Percentiles rank a stretch among this genome's conserved stretches.
phyloP scores from a whole-genome alignment of 768 basidiomycete genomes.

The Coprinopsis marcescibilis region DNA sequence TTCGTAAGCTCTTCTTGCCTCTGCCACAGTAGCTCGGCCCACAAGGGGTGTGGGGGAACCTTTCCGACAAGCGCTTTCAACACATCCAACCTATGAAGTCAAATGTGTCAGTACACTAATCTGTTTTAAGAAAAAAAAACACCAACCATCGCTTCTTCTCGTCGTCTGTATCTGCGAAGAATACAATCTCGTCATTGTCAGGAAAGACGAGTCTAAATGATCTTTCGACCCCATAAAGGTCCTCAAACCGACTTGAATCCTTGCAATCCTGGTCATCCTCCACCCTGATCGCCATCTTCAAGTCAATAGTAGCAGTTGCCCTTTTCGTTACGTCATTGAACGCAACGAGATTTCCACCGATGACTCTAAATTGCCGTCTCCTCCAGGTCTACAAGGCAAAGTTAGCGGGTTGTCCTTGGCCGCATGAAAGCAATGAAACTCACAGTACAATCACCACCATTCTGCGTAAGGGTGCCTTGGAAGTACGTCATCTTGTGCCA shows the following conservation, averaged over 20 bases:
- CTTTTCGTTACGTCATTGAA: slow-evolving; percentile 93
- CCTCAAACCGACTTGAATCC: slow-evolving; percentile 42
- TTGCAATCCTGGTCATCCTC: slow-evolving; percentile 69
- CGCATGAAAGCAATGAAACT: slow-evolving; percentile 23
- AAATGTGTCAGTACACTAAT: background rate
- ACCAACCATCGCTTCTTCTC: slow-evolving; percentile 86
- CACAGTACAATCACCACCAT: slow-evolving; percentile 88
- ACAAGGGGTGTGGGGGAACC: slow-evolving; percentile 88
- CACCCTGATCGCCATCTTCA: slow-evolving; percentile 74
- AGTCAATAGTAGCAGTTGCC: slow-evolving; percentile 83
- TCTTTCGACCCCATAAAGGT: slow-evolving; percentile 65
- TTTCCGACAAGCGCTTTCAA: slow-evolving; percentile 79
- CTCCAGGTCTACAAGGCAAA: slow-evolving; percentile 59
- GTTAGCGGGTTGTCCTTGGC: slow-evolving; percentile 10
- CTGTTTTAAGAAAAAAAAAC: slow-evolving; percentile 16
- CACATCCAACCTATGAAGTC: slow-evolving; percentile 69
- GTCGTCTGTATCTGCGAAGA: slow-evolving; percentile 87
- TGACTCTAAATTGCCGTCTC: slow-evolving; percentile 75
- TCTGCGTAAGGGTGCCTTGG: slow-evolving; percentile 89
- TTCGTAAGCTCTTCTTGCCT: slow-evolving; percentile 53
- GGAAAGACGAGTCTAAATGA: slow-evolving; percentile 84
- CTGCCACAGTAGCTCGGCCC: slow-evolving; percentile 91
- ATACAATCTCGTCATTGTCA: slow-evolving; percentile 71
- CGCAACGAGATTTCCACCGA: slow-evolving; percentile 81
- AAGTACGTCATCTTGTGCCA: slow-evolving; percentile 96